Conservation (phyloP, 345 rosid genomes). For the Garcia nutans region DNA sequence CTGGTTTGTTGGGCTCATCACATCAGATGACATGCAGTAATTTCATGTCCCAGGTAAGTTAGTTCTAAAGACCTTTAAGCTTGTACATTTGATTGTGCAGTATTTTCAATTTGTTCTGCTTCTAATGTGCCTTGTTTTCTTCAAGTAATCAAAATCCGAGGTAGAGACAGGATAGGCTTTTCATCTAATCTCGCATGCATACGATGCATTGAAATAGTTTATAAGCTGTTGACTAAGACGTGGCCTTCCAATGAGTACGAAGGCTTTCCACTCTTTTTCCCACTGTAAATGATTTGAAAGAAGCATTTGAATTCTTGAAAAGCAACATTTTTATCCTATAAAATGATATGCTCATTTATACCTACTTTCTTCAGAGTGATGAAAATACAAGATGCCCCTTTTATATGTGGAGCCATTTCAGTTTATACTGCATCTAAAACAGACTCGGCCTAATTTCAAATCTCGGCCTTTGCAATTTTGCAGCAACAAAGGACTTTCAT, state of each 20-base stretch:
- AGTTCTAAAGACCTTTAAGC: neutral
- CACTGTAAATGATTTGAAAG: neutral
- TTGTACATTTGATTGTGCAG: neutral
- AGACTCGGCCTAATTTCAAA: neutral
- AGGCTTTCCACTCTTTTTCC: neutral
- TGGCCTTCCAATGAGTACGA: neutral
- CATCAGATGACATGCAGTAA: slow-evolving; percentile 30
- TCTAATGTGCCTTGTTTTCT: neutral
- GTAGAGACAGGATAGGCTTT: neutral
- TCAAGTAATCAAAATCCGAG: neutral
- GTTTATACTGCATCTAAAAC: neutral
- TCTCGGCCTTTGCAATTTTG: slow-evolving; percentile 4
- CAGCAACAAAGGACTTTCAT: slow-evolving; percentile 77
- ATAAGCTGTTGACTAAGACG: neutral
- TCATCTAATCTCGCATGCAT: neutral
- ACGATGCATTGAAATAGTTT: neutral
- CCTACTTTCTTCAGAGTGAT: neutral
- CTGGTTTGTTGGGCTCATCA: slow-evolving; percentile 32
- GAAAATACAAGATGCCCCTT: neutral
- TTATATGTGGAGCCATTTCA: neutral
- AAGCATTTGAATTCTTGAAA: neutral
- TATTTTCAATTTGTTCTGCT: neutral
- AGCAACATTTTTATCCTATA: neutral
- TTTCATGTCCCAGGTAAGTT: slow-evolving; percentile 48
- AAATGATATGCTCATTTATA: neutral